Conservation (phyloP, 306 rosid species). For the Vigna hirtella region DNA sequence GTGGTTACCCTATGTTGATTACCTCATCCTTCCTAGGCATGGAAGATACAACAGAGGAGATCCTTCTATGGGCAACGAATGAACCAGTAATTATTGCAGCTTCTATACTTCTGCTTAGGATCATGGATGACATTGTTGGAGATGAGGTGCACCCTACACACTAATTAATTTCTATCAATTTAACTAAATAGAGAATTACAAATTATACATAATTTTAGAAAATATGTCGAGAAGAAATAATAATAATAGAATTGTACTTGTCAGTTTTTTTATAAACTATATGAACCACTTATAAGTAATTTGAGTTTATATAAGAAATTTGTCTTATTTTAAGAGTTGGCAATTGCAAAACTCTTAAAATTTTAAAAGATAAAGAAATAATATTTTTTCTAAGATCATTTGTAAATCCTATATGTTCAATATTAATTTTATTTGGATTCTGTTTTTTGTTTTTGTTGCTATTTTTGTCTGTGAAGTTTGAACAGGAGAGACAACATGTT, state of each 20-base stretch:
- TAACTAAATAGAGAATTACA: background rate
- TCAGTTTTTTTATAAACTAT: too few relatives aligned
- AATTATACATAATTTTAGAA: background rate
- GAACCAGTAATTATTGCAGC: background rate
- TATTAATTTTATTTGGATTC: too few relatives aligned
- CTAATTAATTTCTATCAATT: background rate
- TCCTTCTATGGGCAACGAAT: background rate
- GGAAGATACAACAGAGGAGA: constrained; percentile 18
- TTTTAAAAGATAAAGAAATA: too few relatives aligned
- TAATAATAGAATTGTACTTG: too few relatives aligned
- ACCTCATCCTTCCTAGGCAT: constrained; percentile 20
- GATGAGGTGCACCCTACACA: background rate
- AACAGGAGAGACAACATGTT: constrained; percentile 31
- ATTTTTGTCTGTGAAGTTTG: background rate
- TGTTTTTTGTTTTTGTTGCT: too few relatives aligned
- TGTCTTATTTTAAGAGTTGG: too few relatives aligned
- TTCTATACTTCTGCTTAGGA: background rate
- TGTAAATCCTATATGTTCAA: too few relatives aligned
- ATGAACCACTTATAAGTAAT: too few relatives aligned
- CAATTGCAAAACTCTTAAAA: too few relatives aligned
- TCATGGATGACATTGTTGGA: constrained; percentile 24
- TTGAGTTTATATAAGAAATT: too few relatives aligned
- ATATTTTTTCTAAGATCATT: too few relatives aligned
- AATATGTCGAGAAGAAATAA: too few relatives aligned
- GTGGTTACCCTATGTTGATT: background rate